Percentiles rank a stretch among this genome's conserved stretches.
Evolutionary conservation across 2,329 filamentous ascomycete species (phyloP).

Genomic region (Mycogone perniciosa): DNA sequence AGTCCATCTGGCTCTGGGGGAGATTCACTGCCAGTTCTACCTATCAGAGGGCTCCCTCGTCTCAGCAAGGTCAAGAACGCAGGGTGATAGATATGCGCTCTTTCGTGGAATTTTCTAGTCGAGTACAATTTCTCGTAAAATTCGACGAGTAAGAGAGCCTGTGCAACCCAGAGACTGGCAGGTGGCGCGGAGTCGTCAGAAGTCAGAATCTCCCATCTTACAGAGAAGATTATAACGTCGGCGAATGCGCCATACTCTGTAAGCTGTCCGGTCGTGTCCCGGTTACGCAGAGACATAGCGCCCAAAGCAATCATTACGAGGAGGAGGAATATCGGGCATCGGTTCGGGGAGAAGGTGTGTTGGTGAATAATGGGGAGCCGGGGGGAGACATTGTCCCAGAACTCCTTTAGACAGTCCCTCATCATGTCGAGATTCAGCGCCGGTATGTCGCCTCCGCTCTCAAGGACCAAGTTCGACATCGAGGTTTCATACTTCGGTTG

Average conservation of each 20-base stretch:
- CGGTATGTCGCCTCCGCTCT: constrained; percentile 37
- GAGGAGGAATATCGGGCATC: constrained; percentile 70
- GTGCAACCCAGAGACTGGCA: constrained; percentile 82
- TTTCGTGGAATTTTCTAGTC: constrained; percentile 73
- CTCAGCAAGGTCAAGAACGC: constrained; percentile 80
- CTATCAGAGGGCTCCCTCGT: constrained; percentile 78
- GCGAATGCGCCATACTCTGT: constrained; percentile 42
- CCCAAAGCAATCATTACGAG: constrained; percentile 80
- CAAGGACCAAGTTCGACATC: constrained; percentile 31
- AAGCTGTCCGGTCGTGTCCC: constrained; percentile 47
- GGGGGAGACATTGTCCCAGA: constrained; percentile 80
- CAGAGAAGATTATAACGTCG: constrained; percentile 59
- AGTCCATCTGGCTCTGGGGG: constrained; percentile 49
- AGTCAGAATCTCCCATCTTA: constrained; percentile 79
- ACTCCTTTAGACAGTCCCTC: constrained; percentile 77
- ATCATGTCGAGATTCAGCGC: constrained; percentile 70
- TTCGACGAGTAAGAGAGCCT: constrained; percentile 75
- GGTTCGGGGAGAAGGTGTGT: constrained; percentile 75
- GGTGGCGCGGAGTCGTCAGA: constrained; percentile 76
- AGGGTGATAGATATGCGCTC: constrained; percentile 84
- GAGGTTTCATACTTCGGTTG: constrained; percentile 34
- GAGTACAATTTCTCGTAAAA: constrained; percentile 91
- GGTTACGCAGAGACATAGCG: constrained; percentile 67
- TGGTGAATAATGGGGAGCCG: constrained; percentile 84
- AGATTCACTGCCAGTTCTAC: constrained; percentile 70